Base-by-base conservation (phyloP, 257 asterid species). In the Knoxia roxburghii region DNA sequence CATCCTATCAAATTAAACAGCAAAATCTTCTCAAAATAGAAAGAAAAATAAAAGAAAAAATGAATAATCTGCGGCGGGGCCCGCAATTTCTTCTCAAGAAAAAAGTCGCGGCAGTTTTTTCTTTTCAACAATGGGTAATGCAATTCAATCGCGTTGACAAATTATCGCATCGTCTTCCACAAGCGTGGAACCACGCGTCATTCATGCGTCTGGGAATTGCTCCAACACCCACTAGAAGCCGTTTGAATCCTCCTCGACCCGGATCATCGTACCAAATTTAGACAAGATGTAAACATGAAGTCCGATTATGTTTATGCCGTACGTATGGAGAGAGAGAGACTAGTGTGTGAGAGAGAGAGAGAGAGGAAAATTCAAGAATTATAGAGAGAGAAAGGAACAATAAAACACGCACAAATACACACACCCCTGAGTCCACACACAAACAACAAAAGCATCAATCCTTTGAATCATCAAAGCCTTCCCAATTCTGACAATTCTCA, bases 401-500 rank as follows among this genome's bases (percentile, higher is more conserved):
- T n/a, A 64, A 48, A 55, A 39, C 60, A 55, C 33, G 55, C 62
- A 37, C 26, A 59, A 30, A 59, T n/a, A 61, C 61, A 58, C 67
- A 46, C 56, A 65, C 41, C 32, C 0, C 64, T 30, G 26, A 58
- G 64, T 58, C 43, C 64, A 59, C 56, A 50, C 64, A 59, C 48
- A 59, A 59, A 59, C 46, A 59, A 65, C 61, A 72, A 72, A 66
- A 57, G 52, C 68, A 49, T 32, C 55, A 26, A 49, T 57, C 37
- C 61, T 46, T 37, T 61, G 69, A 68, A 61, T 61, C 55, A 68
- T 68, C 72, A 65, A 65, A 65, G 60, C 62, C 18, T 65, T 39
- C 61, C 59, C 45, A 56, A 29, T 40, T 50, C 64, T 73, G 69
- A 58, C 77, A 50, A 61, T 60, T 67, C 64, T 67, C 72, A 73